Conservation (phyloP, 1,284 basidiomycete species). For the Cutaneotrichosporon cavernicola region DNA sequence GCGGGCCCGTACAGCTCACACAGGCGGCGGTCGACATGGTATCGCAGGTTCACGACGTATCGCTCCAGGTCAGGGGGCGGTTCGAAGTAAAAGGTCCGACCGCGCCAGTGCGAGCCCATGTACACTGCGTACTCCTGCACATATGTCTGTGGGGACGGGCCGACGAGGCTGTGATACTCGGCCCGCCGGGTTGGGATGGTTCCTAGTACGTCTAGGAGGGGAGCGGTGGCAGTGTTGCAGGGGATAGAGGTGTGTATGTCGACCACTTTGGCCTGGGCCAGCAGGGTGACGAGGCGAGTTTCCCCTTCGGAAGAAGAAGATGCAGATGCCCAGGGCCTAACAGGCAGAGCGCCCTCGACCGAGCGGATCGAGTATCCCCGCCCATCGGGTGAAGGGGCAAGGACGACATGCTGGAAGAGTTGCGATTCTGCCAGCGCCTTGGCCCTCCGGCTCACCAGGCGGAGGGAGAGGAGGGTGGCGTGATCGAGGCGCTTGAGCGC, state of each 20-base stretch:
- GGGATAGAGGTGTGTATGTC: background rate
- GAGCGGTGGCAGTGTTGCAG: background rate
- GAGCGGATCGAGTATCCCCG: background rate
- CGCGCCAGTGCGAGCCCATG: constrained; percentile 3
- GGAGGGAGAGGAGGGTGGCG: background rate
- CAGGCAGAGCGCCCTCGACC: background rate
- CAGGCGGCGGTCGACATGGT: background rate
- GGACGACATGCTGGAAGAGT: background rate
- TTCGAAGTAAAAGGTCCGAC: constrained; percentile 1
- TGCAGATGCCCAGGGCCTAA: background rate
- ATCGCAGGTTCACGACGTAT: constrained; percentile 1
- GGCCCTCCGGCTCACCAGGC: background rate
- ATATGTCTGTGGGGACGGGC: background rate
- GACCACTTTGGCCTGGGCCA: background rate
- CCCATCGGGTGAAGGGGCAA: background rate
- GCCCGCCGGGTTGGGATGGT: background rate
- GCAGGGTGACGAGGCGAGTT: background rate
- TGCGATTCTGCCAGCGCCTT: background rate
- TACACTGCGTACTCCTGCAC: constrained; percentile 1
- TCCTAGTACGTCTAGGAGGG: background rate
- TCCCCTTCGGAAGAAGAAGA: background rate
- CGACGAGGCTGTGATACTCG: background rate
- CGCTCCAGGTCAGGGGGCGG: background rate
- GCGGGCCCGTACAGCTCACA: background rate
- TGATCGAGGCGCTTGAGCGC: background rate